These are phyloP conservation scores for Neonectria sp. DNA, from an alignment of 2,329 filamentous ascomycete species.

Conservation along the genomic window DNA sequence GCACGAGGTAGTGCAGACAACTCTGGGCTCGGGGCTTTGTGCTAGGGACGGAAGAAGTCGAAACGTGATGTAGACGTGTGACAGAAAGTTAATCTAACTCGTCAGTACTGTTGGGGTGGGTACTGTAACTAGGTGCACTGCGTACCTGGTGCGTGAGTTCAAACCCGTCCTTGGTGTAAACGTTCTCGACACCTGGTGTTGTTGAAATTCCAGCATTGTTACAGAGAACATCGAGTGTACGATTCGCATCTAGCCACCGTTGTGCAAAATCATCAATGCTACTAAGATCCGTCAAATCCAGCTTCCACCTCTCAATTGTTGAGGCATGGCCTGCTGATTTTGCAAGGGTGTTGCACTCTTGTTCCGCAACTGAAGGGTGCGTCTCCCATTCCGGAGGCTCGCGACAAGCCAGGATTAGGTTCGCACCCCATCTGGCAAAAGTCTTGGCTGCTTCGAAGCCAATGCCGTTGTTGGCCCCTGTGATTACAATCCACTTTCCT, in stretches of 20 bases:
- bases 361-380: slow-evolving; percentile 7
- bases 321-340: slow-evolving; percentile 10
- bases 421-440: slow-evolving; percentile 16
- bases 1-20: slow-evolving; percentile 11
- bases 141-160: slow-evolving; percentile 16
- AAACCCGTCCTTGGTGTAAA: slow-evolving; percentile 14
- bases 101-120: not conserved
- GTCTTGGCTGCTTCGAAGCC: slow-evolving; percentile 20
- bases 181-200: not conserved
- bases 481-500: slow-evolving; percentile 20
- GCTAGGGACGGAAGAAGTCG: slow-evolving; percentile 13
- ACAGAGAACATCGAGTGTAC: slow-evolving; percentile 7
- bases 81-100: slow-evolving; percentile 20
- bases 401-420: slow-evolving; percentile 20
- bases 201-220: slow-evolving; percentile 12
- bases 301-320: slow-evolving; percentile 19
- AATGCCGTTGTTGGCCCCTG: slow-evolving; percentile 23
- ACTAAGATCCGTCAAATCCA: slow-evolving; percentile 14
- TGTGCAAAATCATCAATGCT: slow-evolving; percentile 1
- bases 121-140: not conserved
- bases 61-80: slow-evolving; percentile 15
- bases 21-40: slow-evolving; percentile 3
- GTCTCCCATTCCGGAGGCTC: slow-evolving; percentile 15
- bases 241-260: slow-evolving; percentile 6
- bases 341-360: slow-evolving; percentile 5